These are phyloP conservation scores for Globisporangium viniferum DNA, from an alignment of 352 stramenopile genomes.

Conservation along the genomic window DNA sequence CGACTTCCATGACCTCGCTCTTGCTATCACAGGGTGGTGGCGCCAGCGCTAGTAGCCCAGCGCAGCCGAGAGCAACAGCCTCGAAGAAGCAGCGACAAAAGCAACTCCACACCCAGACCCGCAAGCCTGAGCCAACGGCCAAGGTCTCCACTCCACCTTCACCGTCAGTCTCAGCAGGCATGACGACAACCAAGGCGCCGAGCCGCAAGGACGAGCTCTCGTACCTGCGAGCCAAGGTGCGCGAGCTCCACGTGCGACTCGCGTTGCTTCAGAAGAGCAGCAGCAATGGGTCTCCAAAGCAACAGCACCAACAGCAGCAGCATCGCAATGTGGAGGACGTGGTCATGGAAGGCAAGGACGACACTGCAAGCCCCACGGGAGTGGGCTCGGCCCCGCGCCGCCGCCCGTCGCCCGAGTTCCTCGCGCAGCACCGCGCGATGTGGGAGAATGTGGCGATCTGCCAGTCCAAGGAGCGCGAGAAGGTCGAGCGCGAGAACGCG, in stretches of 20 bases:
- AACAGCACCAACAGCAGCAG: not conserved
- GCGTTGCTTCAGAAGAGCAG: conserved; percentile 20
- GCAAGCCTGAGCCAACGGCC: not conserved
- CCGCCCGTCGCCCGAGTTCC: not conserved
- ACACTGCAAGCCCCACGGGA: not conserved
- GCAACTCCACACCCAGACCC: not conserved
- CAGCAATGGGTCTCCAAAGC: not conserved
- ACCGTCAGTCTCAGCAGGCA: not conserved
- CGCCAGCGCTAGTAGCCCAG: not conserved
- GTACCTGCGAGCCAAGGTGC: conserved; percentile 38
- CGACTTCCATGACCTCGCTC: not conserved
- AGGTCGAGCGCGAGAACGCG: conserved; percentile 45
- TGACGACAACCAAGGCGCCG: conserved; percentile 9
- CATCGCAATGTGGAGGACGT: not conserved
- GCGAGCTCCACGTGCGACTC: conserved; percentile 33
- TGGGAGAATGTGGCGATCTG: conserved; percentile 45
- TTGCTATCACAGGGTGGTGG: not conserved
- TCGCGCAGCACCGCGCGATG: conserved; percentile 10
- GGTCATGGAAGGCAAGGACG: not conserved
- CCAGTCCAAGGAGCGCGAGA: conserved; percentile 33
- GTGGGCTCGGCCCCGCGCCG: not conserved
- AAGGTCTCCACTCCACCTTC: not conserved
- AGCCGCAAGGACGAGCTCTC: conserved; percentile 38
- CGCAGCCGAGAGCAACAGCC: too few species aligned
- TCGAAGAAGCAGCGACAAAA: not conserved